Conservation (phyloP, 805 yeast genomes). For the Cyberlindnera suaveolens region DNA sequence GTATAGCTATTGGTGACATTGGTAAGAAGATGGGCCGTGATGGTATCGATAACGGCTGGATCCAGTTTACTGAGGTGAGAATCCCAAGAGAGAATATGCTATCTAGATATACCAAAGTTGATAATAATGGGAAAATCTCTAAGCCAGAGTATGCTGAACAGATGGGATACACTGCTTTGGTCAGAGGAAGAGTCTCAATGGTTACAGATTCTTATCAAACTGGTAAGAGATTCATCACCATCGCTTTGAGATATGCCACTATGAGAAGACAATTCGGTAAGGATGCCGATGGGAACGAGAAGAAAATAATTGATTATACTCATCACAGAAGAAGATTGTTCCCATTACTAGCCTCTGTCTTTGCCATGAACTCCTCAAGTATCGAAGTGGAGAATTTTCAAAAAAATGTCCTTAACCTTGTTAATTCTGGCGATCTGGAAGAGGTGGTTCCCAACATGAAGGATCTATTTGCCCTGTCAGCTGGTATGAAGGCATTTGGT, state of each 20-base stretch:
- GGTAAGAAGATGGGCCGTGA: conserved; percentile 96
- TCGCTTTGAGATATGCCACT: conserved; percentile 82
- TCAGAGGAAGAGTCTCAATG: conserved; percentile 88
- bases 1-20: conserved; percentile 82
- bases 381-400: conserved; percentile 43
- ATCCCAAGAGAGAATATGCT: conserved; percentile 73
- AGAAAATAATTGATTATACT: conserved; percentile 29
- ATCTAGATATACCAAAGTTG: conserved; percentile 69
- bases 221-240: conserved; percentile 71
- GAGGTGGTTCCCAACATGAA: conserved; percentile 58
- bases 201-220: conserved; percentile 77
- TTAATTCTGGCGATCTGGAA: conserved; percentile 33
- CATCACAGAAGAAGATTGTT: conserved; percentile 81
- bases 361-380: conserved; percentile 58
- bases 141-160: conserved; percentile 72
- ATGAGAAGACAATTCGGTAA: conserved; percentile 80
- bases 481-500: conserved; percentile 82
- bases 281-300: conserved; percentile 33
- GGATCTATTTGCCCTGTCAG: conserved; percentile 74
- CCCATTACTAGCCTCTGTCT: conserved; percentile 74
- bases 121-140: conserved; percentile 58
- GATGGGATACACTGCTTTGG: conserved; percentile 78
- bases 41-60: conserved; percentile 96
- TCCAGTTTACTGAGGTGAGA: conserved; percentile 77
- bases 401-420: conserved; percentile 32